phyloP scores from a whole-genome alignment of 192 early-diverging fungal species.

The Backusella tarrabulga region DNA sequence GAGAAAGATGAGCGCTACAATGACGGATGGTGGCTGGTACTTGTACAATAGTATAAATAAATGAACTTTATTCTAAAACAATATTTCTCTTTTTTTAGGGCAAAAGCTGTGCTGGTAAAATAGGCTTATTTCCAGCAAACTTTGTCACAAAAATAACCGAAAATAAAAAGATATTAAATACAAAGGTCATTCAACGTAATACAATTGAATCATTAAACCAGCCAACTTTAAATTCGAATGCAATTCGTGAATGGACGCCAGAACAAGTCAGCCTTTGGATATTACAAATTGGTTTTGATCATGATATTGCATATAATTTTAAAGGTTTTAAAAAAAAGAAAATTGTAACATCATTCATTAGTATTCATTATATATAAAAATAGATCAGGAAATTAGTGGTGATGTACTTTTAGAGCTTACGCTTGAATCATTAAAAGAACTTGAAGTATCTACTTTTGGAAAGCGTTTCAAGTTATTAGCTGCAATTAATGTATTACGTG shows the following conservation, averaged over 20 bases:
- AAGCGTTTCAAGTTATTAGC: slow-evolving; percentile 65
- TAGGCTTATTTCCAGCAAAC: slow-evolving; percentile 70
- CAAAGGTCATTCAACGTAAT: neutral
- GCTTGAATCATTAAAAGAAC: slow-evolving; percentile 60
- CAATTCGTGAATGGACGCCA: slow-evolving; percentile 13
- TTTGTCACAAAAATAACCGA: slow-evolving; percentile 46
- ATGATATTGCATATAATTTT: slow-evolving; percentile 14
- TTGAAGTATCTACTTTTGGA: slow-evolving; percentile 60
- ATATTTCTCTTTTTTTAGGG: slow-evolving; percentile 43
- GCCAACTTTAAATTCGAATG: slow-evolving; percentile 2
- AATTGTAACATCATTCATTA: neutral
- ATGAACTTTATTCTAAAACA: neutral
- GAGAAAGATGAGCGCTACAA: slow-evolving; percentile 67
- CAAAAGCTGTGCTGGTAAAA: slow-evolving; percentile 53
- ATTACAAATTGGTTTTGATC: slow-evolving; percentile 15
- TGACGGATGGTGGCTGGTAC: slow-evolving; percentile 81
- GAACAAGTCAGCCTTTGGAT: slow-evolving; percentile 25
- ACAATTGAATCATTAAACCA: neutral
- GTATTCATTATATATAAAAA: neutral
- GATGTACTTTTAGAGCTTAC: slow-evolving; percentile 57
- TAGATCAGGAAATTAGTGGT: slow-evolving; percentile 39
- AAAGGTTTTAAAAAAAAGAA: slow-evolving; percentile 6
- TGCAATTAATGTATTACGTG: slow-evolving; percentile 49
- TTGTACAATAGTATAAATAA: neutral
- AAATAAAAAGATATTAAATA: slow-evolving; percentile 3